Evolutionary conservation across 2,329 filamentous ascomycete species (phyloP).

Genomic region (Paecilomyces formosus): DNA sequence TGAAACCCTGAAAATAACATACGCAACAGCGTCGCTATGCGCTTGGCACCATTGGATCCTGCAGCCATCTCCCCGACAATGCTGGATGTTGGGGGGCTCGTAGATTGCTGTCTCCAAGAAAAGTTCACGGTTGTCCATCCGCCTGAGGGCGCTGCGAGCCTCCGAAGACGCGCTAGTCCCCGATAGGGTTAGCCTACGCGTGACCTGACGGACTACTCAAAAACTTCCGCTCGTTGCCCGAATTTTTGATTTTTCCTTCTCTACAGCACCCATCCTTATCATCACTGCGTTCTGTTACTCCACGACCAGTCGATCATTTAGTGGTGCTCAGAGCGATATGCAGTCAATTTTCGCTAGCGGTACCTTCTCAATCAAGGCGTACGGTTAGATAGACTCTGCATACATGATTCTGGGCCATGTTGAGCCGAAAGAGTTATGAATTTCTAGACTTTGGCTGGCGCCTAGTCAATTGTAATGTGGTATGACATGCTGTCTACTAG

Average conservation of each 20-base stretch:
- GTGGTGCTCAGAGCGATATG: slow-evolving; percentile 74
- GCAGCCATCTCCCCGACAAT: slow-evolving; percentile 26
- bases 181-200: not conserved
- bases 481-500: not conserved
- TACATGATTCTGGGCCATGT: slow-evolving; percentile 45
- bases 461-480: not conserved
- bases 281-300: slow-evolving; percentile 64
- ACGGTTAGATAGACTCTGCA: slow-evolving; percentile 97
- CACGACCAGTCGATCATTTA: slow-evolving; percentile 87
- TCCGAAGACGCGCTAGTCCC: not conserved
- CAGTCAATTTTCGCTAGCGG: slow-evolving; percentile 99
- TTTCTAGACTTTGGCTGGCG: not conserved
- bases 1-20: slow-evolving; percentile 12
- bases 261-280: slow-evolving; percentile 87
- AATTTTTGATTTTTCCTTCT: slow-evolving; percentile 28
- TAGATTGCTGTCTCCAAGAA: slow-evolving; percentile 18
- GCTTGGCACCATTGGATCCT: slow-evolving; percentile 34
- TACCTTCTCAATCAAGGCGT: slow-evolving; percentile 75
- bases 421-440: not conserved
- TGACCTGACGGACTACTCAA: slow-evolving; percentile 18
- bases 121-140: slow-evolving; percentile 27
- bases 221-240: slow-evolving; percentile 11
- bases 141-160: not conserved
- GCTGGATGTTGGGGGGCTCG: slow-evolving; percentile 10
- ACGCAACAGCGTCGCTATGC: slow-evolving; percentile 32